Conservation (phyloP, 2,329 filamentous ascomycete species). For the Catunica adiposa region DNA sequence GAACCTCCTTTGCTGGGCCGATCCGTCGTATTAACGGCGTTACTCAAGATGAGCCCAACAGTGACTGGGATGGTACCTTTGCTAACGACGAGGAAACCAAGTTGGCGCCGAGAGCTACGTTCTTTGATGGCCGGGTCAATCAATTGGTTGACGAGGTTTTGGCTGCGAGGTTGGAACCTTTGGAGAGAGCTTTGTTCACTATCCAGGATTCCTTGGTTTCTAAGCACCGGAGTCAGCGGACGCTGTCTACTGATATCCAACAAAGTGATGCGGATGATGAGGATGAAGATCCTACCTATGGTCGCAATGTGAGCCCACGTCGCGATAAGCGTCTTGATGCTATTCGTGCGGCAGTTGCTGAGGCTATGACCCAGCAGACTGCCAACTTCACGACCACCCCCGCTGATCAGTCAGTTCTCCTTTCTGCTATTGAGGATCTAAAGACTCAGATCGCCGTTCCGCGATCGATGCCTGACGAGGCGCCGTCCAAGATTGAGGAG, state of each 20-base stretch:
- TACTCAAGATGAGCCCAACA: slow-evolving; percentile 38
- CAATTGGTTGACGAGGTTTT: slow-evolving; percentile 66
- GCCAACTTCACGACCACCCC: slow-evolving; percentile 25
- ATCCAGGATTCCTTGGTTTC: slow-evolving; percentile 53
- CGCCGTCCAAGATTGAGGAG: slow-evolving; percentile 35
- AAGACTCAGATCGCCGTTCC: slow-evolving; percentile 29
- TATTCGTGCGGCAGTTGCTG: slow-evolving; percentile 55
- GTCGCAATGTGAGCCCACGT: slow-evolving; percentile 60
- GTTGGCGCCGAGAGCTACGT: slow-evolving; percentile 61
- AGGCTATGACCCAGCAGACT: slow-evolving; percentile 47
- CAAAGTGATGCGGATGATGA: slow-evolving; percentile 93
- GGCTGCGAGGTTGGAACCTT: slow-evolving; percentile 57
- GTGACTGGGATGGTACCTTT: slow-evolving; percentile 84
- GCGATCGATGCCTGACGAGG: slow-evolving; percentile 31
- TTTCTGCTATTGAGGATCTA: slow-evolving; percentile 51
- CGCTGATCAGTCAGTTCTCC: slow-evolving; percentile 27
- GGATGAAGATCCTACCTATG: slow-evolving; percentile 52
- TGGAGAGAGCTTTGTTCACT: slow-evolving; percentile 60
- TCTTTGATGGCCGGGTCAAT: slow-evolving; percentile 85
- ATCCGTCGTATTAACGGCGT: slow-evolving; percentile 41
- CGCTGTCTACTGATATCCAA: slow-evolving; percentile 49
- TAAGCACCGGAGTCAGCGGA: slow-evolving; percentile 45
- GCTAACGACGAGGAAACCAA: slow-evolving; percentile 72
- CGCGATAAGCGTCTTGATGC: slow-evolving; percentile 68
- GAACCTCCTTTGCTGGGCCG: slow-evolving; percentile 35